These are phyloP conservation scores for Talaromyces thailandensis DNA, from an alignment of 495 filamentous ascomycete species.

Conservation along the genomic window DNA sequence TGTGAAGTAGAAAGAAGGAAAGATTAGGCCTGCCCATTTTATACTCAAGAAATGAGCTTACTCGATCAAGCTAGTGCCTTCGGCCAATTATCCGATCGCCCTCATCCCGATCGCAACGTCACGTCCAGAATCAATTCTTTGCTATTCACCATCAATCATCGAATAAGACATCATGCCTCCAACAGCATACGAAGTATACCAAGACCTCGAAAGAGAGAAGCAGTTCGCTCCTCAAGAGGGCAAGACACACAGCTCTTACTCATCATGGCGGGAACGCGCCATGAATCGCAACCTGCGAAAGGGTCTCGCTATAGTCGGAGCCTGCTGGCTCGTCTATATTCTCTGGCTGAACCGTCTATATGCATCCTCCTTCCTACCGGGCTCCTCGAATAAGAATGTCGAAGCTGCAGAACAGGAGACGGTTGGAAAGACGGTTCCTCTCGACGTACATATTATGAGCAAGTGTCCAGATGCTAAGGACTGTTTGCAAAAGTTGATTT, in stretches of 20 bases:
- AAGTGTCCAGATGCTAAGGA: constrained; percentile 85
- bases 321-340: constrained; percentile 6
- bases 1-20: background rate
- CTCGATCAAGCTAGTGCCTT: background rate
- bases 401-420: background rate
- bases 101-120: background rate
- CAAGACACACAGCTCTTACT: background rate
- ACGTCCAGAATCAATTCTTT: background rate
- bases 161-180: background rate
- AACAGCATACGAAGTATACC: constrained; percentile 4
- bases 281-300: background rate
- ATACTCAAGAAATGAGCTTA: background rate
- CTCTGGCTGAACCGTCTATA: constrained; percentile 7
- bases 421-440: constrained; percentile 46
- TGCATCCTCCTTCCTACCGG: background rate
- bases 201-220: constrained; percentile 6
- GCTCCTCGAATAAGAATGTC: background rate
- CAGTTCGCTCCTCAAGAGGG: constrained; percentile 2
- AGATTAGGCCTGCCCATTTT: background rate
- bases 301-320: background rate
- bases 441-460: constrained; percentile 91
- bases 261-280: constrained; percentile 6
- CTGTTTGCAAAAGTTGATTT: constrained; percentile 70
- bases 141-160: background rate
- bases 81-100: background rate